phyloP scores from a whole-genome alignment of 352 stramenopile genomes.

The Pythium utonaiense region DNA sequence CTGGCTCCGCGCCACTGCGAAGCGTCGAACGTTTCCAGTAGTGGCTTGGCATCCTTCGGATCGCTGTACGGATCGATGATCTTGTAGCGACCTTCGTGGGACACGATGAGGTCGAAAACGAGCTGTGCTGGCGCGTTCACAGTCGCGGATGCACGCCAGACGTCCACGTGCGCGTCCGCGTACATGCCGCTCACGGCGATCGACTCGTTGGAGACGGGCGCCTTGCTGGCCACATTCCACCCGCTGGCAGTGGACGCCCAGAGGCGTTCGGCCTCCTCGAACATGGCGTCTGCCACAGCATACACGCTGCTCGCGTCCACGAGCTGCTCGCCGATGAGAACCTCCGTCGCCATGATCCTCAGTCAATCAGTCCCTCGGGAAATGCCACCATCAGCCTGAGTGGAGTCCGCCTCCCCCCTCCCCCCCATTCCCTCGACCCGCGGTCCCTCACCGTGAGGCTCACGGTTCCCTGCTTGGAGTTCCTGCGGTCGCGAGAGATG shows the following conservation, averaged over 20 bases:
- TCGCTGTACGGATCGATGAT: conserved; percentile 34
- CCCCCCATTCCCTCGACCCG: not conserved
- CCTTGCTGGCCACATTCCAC: conserved; percentile 22
- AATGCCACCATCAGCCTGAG: too few relatives aligned
- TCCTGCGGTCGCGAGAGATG: not conserved
- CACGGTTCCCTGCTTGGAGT: too few relatives aligned
- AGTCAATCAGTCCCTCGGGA: not conserved
- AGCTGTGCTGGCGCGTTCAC: conserved; percentile 21
- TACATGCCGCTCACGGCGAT: conserved; percentile 27
- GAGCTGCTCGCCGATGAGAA: conserved; percentile 25
- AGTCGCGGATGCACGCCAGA: conserved; percentile 22
- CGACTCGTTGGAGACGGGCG: conserved; percentile 25
- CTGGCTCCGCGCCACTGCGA: conserved; percentile 16
- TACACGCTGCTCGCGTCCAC: conserved; percentile 21
- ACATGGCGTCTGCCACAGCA: conserved; percentile 23
- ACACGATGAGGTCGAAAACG: conserved; percentile 30
- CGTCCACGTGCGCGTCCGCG: conserved; percentile 12
- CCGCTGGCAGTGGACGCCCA: conserved; percentile 19
- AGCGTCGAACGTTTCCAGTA: conserved; percentile 26
- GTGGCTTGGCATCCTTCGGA: conserved; percentile 26
- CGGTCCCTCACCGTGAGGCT: too few relatives aligned
- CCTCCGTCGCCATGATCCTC: not conserved
- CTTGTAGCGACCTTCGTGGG: conserved; percentile 24
- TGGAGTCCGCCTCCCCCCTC: not conserved
- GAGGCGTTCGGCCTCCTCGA: conserved; percentile 25